A percentile compares a stretch with the other conserved stretches of the same genome.
These are phyloP conservation scores for Escovopsis sp. DNA, from an alignment of 2,329 filamentous ascomycete species.

Conservation along the genomic window DNA sequence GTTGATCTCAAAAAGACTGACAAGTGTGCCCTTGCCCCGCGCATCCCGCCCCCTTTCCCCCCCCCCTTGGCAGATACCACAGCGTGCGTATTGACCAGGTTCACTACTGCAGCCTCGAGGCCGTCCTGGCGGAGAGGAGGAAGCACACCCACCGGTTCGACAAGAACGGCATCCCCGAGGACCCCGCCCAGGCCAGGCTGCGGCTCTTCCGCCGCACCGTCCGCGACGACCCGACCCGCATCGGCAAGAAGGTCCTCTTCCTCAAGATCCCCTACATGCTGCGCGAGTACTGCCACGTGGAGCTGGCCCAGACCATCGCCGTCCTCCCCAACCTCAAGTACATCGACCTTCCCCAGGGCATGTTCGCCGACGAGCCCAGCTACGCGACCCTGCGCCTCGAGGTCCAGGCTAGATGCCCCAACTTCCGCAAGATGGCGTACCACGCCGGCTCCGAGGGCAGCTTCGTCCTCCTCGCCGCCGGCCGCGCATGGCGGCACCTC, in stretches of 20 bases:
- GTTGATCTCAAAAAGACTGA: no score
- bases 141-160: slow-evolving; percentile 60
- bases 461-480: slow-evolving; percentile 53
- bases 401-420: slow-evolving; percentile 66
- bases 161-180: slow-evolving; percentile 65
- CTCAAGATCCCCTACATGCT: slow-evolving; percentile 93
- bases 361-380: slow-evolving; percentile 66
- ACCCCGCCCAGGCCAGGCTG: slow-evolving; percentile 62
- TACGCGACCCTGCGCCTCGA: slow-evolving; percentile 69
- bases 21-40: no score
- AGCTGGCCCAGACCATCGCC: slow-evolving; percentile 73
- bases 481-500: slow-evolving; percentile 52
- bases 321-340: slow-evolving; percentile 75
- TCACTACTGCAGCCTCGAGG: slow-evolving; percentile 85
- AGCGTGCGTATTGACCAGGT: slow-evolving; percentile 88
- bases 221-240: slow-evolving; percentile 53
- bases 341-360: slow-evolving; percentile 78
- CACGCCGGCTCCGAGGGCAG: slow-evolving; percentile 62
- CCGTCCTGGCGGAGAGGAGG: slow-evolving; percentile 62
- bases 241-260: slow-evolving; percentile 59
- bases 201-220: slow-evolving; percentile 69
- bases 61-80: slow-evolving; percentile 46
- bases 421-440: slow-evolving; percentile 84
- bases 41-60: background rate
- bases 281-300: slow-evolving; percentile 69